Conservation (phyloP, 176 grass and related monocot genomes). For the Aegilops speltoides region DNA sequence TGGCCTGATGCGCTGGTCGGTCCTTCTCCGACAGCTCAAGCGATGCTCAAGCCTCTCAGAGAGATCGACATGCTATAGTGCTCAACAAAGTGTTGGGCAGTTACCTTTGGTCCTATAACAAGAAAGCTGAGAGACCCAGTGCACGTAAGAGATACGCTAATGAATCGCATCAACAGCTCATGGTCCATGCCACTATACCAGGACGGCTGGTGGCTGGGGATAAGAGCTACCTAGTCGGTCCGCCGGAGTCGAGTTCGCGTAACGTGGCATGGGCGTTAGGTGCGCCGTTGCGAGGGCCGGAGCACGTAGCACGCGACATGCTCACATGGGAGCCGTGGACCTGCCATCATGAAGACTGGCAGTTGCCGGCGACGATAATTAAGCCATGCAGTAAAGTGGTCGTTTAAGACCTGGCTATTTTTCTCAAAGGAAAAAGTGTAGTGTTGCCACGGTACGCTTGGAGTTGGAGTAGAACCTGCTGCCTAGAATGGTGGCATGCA, state of each 20-base stretch:
- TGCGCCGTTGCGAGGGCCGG: neutral
- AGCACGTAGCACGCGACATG: neutral
- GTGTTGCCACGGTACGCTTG: neutral
- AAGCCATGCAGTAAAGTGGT: neutral
- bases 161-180: neutral
- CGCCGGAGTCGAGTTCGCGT: neutral
- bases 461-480: neutral
- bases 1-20: conserved; percentile 9
- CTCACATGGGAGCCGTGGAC: neutral
- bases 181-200: neutral
- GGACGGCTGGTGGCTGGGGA: neutral
- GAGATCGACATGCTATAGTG: no score
- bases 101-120: neutral
- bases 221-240: neutral
- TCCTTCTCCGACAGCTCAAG: conserved; percentile 32
- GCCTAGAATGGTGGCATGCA: neutral
- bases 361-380: neutral
- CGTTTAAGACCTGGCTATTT: neutral
- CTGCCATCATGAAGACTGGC: neutral
- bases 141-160: neutral
- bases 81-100: neutral
- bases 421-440: neutral
- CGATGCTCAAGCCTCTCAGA: neutral
- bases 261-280: conserved; percentile 6
- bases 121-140: neutral